phyloP scores from a whole-genome alignment of 2,329 filamentous ascomycete genomes.

The Drechslera avenae region DNA sequence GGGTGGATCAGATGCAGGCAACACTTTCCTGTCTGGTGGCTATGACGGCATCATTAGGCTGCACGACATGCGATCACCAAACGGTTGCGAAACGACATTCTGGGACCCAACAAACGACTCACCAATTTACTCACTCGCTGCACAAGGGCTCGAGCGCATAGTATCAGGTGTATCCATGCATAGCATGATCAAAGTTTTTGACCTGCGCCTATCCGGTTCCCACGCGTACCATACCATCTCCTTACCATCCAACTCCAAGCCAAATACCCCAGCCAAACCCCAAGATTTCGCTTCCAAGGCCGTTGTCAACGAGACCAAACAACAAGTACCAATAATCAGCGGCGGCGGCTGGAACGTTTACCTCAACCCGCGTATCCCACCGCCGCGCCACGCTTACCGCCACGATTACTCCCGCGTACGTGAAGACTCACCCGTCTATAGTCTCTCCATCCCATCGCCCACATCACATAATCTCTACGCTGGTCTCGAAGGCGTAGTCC shows the following conservation, averaged over 20 bases:
- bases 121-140: conserved; percentile 63
- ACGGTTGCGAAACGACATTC: conserved; percentile 56
- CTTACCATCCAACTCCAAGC: conserved; percentile 12
- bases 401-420: conserved; percentile 24
- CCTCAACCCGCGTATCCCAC: conserved; percentile 46
- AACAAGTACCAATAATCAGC: conserved; percentile 6
- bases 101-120: conserved; percentile 63
- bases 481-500: conserved; percentile 53
- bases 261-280: neutral
- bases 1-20: conserved; percentile 47
- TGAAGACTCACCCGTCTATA: conserved; percentile 54
- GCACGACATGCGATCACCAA: conserved; percentile 64
- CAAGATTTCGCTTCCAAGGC: conserved; percentile 23
- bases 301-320: conserved; percentile 14
- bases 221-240: conserved; percentile 47
- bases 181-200: conserved; percentile 66
- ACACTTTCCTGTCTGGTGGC: conserved; percentile 65
- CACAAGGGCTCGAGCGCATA: conserved; percentile 62
- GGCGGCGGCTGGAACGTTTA: conserved; percentile 55
- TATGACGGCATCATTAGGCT: conserved; percentile 63
- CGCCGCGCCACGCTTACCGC: conserved; percentile 20
- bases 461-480: conserved; percentile 54
- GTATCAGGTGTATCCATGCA: conserved; percentile 63
- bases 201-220: conserved; percentile 59
- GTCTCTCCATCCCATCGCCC: conserved; percentile 53